Conservation (phyloP, 345 rosid species). For the Kandelia obovata region DNA sequence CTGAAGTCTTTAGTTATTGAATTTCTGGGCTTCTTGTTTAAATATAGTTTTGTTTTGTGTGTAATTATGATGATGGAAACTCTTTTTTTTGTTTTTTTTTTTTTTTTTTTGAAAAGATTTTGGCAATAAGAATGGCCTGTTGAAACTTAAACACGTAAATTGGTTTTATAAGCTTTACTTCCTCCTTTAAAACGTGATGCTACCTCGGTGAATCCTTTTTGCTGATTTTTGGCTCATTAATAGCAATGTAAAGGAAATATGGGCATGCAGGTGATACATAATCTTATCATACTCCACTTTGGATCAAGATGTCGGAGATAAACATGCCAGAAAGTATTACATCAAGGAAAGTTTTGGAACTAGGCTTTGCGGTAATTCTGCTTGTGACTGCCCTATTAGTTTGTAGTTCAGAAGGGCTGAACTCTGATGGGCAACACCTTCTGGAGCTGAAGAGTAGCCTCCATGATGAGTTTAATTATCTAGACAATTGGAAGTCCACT, state of each 20-base stretch:
- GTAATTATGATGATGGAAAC: too few species aligned
- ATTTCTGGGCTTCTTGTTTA: slow-evolving; percentile 14
- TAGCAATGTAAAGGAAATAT: slow-evolving; percentile 9
- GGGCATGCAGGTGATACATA: slow-evolving; percentile 24
- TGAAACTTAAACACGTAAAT: background rate
- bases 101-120: too few species aligned
- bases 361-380: slow-evolving; percentile 32
- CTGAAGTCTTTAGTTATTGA: background rate
- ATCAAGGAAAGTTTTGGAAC: slow-evolving; percentile 27
- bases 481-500: slow-evolving; percentile 51
- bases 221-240: background rate
- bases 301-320: slow-evolving; percentile 13
- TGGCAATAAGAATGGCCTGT: background rate
- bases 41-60: background rate
- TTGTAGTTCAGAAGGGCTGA: slow-evolving; percentile 21
- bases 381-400: slow-evolving; percentile 17
- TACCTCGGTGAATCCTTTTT: background rate
- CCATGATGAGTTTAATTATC: slow-evolving; percentile 42
- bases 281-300: slow-evolving; percentile 10
- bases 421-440: slow-evolving; percentile 27
- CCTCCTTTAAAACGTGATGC: background rate
- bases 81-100: too few species aligned
- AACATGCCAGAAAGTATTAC: slow-evolving; percentile 24
- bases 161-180: background rate
- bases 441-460: slow-evolving; percentile 53